These are phyloP conservation scores for Achlya hypogyna DNA, from an alignment of 352 stramenopile genomes.

Conservation along the genomic window DNA sequence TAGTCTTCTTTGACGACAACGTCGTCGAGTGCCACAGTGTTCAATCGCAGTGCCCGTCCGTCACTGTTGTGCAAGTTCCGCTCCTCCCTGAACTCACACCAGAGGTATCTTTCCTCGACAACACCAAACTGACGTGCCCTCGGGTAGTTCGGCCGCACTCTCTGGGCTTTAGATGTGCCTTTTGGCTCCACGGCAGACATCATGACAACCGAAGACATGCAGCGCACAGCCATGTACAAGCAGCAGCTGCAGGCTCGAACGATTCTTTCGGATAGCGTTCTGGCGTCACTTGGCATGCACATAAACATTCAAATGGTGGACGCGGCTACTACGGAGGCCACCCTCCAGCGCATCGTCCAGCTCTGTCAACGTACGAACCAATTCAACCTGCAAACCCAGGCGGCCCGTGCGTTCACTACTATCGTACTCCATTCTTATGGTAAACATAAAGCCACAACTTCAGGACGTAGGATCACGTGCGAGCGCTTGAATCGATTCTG, in stretches of 20 bases:
- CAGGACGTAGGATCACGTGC: slow-evolving; percentile 28
- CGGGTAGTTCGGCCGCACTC: slow-evolving; percentile 22
- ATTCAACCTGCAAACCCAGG: slow-evolving; percentile 35
- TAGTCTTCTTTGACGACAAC: slow-evolving; percentile 71
- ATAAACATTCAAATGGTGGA: slow-evolving; percentile 60
- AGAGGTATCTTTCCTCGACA: slow-evolving; percentile 24
- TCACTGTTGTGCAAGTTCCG: slow-evolving; percentile 41
- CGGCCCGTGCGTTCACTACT: background rate
- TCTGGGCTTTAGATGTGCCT: slow-evolving; percentile 7
- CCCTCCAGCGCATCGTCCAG: slow-evolving; percentile 32
- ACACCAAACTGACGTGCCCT: slow-evolving; percentile 33
- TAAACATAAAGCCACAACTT: slow-evolving; percentile 24
- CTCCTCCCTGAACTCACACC: background rate
- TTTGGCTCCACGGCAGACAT: slow-evolving; percentile 7
- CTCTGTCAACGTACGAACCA: slow-evolving; percentile 66
- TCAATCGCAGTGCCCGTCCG: slow-evolving; percentile 29
- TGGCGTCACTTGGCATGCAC: slow-evolving; percentile 28
- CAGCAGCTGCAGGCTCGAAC: slow-evolving; percentile 33
- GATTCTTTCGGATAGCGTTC: slow-evolving; percentile 1
- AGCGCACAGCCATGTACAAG: slow-evolving; percentile 49
- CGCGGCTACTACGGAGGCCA: slow-evolving; percentile 8
- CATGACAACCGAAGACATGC: slow-evolving; percentile 35
- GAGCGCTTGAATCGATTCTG: slow-evolving; percentile 24
- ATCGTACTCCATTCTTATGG: slow-evolving; percentile 40
- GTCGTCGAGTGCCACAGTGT: slow-evolving; percentile 62